These are phyloP conservation scores for Fusarium veterinarium DNA, from an alignment of 2,329 filamentous ascomycete species.

Conservation along the genomic window DNA sequence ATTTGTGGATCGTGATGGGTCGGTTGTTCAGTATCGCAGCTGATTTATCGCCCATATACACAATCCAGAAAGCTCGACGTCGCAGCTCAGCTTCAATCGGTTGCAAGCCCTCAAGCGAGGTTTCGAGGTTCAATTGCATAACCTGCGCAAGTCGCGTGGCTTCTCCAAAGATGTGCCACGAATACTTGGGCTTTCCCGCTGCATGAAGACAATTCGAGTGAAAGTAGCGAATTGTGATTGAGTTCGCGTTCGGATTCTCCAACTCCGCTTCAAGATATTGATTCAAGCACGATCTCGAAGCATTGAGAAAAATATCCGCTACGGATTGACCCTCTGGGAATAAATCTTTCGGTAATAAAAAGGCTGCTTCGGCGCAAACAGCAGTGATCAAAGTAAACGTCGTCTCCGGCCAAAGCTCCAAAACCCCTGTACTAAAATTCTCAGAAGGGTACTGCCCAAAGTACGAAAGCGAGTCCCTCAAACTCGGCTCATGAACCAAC, in stretches of 20 bases:
- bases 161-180: slow-evolving; percentile 60
- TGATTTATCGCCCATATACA: slow-evolving; percentile 56
- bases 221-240: slow-evolving; percentile 57
- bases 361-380: slow-evolving; percentile 56
- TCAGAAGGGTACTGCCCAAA: slow-evolving; percentile 42
- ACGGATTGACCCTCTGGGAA: slow-evolving; percentile 54
- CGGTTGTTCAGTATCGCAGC: slow-evolving; percentile 54
- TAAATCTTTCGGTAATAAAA: slow-evolving; percentile 53
- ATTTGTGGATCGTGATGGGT: slow-evolving; percentile 58
- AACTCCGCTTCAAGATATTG: slow-evolving; percentile 56
- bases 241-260: slow-evolving; percentile 56
- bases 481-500: slow-evolving; percentile 55
- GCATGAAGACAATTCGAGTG: slow-evolving; percentile 60
- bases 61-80: slow-evolving; percentile 53
- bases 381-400: slow-evolving; percentile 57
- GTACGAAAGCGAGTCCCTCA: slow-evolving; percentile 51
- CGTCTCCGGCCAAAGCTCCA: slow-evolving; percentile 51
- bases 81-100: slow-evolving; percentile 54
- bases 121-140: slow-evolving; percentile 57
- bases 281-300: slow-evolving; percentile 53
- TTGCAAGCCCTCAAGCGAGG: slow-evolving; percentile 49
- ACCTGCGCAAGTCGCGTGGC: slow-evolving; percentile 55
- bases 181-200: slow-evolving; percentile 55
- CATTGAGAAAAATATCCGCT: slow-evolving; percentile 53
- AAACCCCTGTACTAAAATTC: slow-evolving; percentile 17